Base-by-base conservation (phyloP, 768 basidiomycete genomes). In the Dioszegia aurantiaca region DNA sequence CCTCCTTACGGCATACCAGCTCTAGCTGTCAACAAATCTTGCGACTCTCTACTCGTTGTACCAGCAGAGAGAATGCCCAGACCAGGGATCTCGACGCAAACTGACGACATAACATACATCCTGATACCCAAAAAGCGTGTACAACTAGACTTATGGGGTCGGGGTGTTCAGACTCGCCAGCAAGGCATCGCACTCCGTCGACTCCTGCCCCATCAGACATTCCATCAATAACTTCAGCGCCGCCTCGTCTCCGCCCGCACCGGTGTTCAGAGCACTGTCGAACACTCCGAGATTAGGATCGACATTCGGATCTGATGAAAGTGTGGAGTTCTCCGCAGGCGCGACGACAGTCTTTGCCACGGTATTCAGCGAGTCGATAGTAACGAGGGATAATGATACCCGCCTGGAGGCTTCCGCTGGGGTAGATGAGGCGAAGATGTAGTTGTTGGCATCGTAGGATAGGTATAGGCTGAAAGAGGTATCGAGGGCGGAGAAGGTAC, bases 131-230 rank as follows among this genome's bases (percentile, higher is more conserved):
- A 33, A 33, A 33, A 33, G n/a, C n/a, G n/a, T 33, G 33, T 6
- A 6, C 8, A 33, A 14, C 33, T 14, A 33, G 14, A 14, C 6
- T 14, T 33, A 33, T 33, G 40, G 40, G 6, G 19, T 27, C 19
- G 44, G 44, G 23, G 17, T 4, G 8, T 12, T 23, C 48, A 51
- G 27, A 19, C 17, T 26, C 48, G 51, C 51, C 39, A 53, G 21
- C 17, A 53, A 26, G 4, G 37, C 51, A n/a, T 53, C 51, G 28
- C 51, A 53, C 37, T 53, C 51, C 37, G 51, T 19, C 39, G 51
- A 36, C 4, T 19, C 8, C 26, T 8, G 2, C 26, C 51, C 51
- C 26, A n/a, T 3, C 23, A 53, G 37, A 40, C 51, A 53, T 4
- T 40, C 37, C 39, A 53, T 27, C 36, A 53, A 40, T 26, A 40